Evolutionary conservation across 768 basidiomycete species (phyloP).

Genomic region (Collybia mongolica): DNA sequence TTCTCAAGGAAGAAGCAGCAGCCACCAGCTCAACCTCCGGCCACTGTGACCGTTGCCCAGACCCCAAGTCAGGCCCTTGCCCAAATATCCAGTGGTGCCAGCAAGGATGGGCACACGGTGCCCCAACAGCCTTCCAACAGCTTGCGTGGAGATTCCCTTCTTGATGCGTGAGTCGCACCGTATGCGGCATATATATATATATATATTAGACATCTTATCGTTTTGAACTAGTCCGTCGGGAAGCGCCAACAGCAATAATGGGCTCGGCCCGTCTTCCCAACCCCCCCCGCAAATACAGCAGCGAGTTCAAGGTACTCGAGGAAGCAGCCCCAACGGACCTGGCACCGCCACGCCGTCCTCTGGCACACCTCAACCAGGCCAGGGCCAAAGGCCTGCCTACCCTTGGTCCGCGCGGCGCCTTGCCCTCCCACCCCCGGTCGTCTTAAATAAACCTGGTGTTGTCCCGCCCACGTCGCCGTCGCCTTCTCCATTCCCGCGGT

Average conservation of each 20-base stretch:
- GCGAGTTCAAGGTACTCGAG: slow-evolving; percentile 10
- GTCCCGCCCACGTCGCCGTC: slow-evolving; percentile 68
- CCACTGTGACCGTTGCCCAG: slow-evolving; percentile 57
- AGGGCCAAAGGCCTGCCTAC: slow-evolving; percentile 56
- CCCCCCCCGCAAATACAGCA: slow-evolving; percentile 15
- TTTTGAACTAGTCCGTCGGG: not conserved
- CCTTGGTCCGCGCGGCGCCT: slow-evolving; percentile 85
- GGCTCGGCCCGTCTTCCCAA: slow-evolving; percentile 1
- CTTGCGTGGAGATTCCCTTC: slow-evolving; percentile 13
- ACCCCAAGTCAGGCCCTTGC: slow-evolving; percentile 69
- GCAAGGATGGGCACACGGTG: slow-evolving; percentile 25
- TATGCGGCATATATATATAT: not conserved
- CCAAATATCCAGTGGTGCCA: slow-evolving; percentile 40
- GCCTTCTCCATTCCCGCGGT: slow-evolving; percentile 92
- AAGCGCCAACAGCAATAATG: slow-evolving; percentile 6
- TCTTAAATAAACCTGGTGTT: slow-evolving; percentile 62
- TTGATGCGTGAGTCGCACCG: slow-evolving; percentile 33
- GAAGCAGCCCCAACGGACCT: slow-evolving; percentile 18
- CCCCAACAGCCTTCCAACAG: slow-evolving; percentile 18
- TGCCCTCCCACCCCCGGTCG: slow-evolving; percentile 62
- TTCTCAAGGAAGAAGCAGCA: slow-evolving; percentile 86
- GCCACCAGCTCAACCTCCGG: slow-evolving; percentile 40
- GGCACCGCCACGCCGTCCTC: slow-evolving; percentile 6
- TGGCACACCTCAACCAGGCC: slow-evolving; percentile 15
- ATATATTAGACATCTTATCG: not conserved